Evolutionary conservation across 148 eudicot species (phyloP).

Genomic region (Tetragonia tetragonoides): DNA sequence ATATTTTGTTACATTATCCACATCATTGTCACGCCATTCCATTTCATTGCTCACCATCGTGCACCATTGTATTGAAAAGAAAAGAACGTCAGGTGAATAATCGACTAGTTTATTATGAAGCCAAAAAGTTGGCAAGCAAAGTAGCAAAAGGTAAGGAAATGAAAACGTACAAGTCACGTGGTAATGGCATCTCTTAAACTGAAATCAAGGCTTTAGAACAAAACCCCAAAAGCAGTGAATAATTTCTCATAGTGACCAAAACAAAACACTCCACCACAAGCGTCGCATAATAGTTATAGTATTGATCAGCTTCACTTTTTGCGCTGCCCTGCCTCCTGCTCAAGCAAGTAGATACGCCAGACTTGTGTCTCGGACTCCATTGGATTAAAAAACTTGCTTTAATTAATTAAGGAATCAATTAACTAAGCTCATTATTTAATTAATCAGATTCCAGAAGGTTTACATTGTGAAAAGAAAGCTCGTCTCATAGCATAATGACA

Average conservation of each 20-base stretch:
- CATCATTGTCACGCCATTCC: no score
- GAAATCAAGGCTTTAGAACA: conserved; percentile 13
- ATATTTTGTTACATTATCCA: no score
- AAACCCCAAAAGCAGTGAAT: neutral
- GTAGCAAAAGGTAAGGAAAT: neutral
- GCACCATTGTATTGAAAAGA: no score
- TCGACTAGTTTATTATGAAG: no score
- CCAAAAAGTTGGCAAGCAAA: neutral
- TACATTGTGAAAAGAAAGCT: conserved; percentile 1
- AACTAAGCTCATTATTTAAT: no score
- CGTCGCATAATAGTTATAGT: neutral
- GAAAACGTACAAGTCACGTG: conserved; percentile 4
- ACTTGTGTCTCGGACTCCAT: neutral
- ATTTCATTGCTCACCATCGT: no score
- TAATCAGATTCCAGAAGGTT: neutral
- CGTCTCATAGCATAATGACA: neutral
- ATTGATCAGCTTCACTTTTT: neutral
- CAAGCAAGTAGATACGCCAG: conserved; percentile 17
- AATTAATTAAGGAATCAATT: no score
- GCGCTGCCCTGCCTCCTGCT: conserved; percentile 16
- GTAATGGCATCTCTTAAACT: conserved; percentile 18
- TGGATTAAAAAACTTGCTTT: no score
- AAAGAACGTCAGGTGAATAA: no score
- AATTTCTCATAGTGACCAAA: neutral
- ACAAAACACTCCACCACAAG: conserved; percentile 10